Base-by-base conservation (phyloP, 305 asterid species). In the Withania somnifera region DNA sequence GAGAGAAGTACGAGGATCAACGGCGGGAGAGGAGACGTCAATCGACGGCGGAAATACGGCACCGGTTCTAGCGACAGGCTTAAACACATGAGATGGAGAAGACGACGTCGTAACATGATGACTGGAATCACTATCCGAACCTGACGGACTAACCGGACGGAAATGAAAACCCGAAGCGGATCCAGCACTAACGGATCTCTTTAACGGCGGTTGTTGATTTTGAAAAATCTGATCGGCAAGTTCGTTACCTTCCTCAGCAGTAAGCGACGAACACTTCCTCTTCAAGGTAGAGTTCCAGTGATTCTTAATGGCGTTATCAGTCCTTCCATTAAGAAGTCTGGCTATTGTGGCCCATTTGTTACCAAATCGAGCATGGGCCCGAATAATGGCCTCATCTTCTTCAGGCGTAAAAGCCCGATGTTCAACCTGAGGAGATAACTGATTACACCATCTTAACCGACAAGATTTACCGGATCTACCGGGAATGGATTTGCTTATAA, bases 291-390 rank as follows among this genome's bases (percentile, higher is more conserved):
- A 94, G 87, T 95, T 95, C 99, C 99, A 95, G 66, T 93, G 99
- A 53, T 95, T 95, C 75, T 94, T 95, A 45, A 95, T 90, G 11
- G 99, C 98, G 93, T 95, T 95, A 84, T 95, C 99, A 34, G 98
- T 95, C 28, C 99, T 91, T 17, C 99, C 99, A 26, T 95, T 86
- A 3, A 95, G 89, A 0, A 94, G 86, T 0, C 98, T 91, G 82
- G 99, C 98, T 63, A 94, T 95, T 80, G 97, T 91, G 77, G 99
- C 99, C 99, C 99, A 95, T 84, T 92, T 94, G 87, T 94, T 95
- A 1, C 99, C 99, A 80, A 90, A 89, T 40, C 85, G 86, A 14
- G 97, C 97, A 57, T 94, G 99, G 15, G 98, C 98, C 80, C 92
- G 88, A 24, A 94, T 83, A 32, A 96, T 96, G 24, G 91, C 89